These are phyloP conservation scores for Sisymbrium irio DNA, from an alignment of 345 rosid species.

Conservation along the genomic window DNA sequence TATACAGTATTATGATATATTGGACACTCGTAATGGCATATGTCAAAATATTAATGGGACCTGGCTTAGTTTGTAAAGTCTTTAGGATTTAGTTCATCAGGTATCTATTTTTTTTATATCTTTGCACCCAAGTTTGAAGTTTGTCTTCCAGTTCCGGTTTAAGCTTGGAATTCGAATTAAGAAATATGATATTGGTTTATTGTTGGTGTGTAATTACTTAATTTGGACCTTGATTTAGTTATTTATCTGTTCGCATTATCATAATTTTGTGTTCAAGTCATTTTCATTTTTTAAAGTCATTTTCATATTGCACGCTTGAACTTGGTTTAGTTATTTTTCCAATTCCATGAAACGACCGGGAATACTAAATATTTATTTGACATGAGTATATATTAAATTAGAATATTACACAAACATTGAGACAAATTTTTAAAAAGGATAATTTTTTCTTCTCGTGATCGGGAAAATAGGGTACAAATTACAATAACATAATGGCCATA, in stretches of 20 bases:
- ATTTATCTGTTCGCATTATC: background rate
- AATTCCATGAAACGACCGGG: background rate
- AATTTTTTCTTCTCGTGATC: conserved; percentile 22
- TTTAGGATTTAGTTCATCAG: background rate
- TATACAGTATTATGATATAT: background rate
- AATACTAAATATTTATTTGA: background rate
- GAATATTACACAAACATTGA: conserved; percentile 27
- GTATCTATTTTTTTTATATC: background rate
- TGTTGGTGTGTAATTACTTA: conserved; percentile 12
- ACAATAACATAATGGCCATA: conserved; percentile 29
- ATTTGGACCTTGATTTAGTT: background rate
- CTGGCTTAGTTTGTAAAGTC: background rate
- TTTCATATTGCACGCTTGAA: conserved; percentile 34
- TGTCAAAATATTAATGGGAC: background rate
- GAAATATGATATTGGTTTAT: background rate
- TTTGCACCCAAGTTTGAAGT: background rate
- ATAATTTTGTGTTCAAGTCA: conserved; percentile 12
- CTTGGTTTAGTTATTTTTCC: background rate
- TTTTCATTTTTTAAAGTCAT: conserved; percentile 36
- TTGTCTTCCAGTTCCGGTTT: background rate
- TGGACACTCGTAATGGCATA: background rate
- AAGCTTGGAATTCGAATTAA: background rate
- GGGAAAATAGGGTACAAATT: conserved; percentile 28
- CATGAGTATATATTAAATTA: conserved; percentile 10
- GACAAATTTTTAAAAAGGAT: conserved; percentile 14